Percentiles rank a stretch among this genome's conserved stretches.
phyloP scores from a whole-genome alignment of 1,284 basidiomycete genomes.

The Pseudozyma pruni region DNA sequence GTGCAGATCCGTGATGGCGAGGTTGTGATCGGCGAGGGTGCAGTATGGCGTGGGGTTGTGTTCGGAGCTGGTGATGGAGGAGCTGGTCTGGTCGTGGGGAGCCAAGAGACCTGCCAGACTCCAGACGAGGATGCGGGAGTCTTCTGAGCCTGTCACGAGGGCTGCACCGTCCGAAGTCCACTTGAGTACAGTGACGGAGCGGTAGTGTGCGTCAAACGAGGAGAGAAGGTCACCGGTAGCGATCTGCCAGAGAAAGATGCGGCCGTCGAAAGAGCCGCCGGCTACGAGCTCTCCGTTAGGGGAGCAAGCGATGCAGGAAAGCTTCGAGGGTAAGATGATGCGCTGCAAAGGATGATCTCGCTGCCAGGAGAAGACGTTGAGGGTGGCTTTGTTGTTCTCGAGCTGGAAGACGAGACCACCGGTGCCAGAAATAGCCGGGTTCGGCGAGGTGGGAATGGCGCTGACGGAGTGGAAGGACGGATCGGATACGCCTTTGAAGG shows the following conservation, averaged over 20 bases:
- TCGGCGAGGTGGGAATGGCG: constrained; percentile 37
- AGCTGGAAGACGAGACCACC: constrained; percentile 81
- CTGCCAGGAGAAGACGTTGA: constrained; percentile 85
- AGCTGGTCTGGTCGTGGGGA: constrained; percentile 53
- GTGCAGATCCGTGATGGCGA: constrained; percentile 83
- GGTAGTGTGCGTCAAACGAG: constrained; percentile 94
- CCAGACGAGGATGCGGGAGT: constrained; percentile 89
- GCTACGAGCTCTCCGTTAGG: constrained; percentile 80
- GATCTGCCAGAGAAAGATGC: constrained; percentile 95
- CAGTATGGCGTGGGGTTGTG: constrained; percentile 77
- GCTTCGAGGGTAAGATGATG: constrained; percentile 87
- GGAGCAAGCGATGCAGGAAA: constrained; percentile 82
- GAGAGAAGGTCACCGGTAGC: constrained; percentile 87
- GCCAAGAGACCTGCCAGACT: constrained; percentile 79
- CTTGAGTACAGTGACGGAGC: constrained; percentile 80
- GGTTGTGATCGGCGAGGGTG: constrained; percentile 87
- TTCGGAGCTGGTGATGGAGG: constrained; percentile 46
- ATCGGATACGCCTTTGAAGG: constrained; percentile 54
- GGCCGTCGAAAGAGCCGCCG: constrained; percentile 85
- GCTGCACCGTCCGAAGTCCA: constrained; percentile 85
- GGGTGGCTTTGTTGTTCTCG: constrained; percentile 80
- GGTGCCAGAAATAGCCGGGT: constrained; percentile 74
- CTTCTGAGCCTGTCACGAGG: constrained; percentile 86
- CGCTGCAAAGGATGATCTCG: constrained; percentile 76
- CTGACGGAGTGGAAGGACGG: constrained; percentile 46